Conservation (phyloP, 1,284 basidiomycete species). For the Trametes sp. region DNA sequence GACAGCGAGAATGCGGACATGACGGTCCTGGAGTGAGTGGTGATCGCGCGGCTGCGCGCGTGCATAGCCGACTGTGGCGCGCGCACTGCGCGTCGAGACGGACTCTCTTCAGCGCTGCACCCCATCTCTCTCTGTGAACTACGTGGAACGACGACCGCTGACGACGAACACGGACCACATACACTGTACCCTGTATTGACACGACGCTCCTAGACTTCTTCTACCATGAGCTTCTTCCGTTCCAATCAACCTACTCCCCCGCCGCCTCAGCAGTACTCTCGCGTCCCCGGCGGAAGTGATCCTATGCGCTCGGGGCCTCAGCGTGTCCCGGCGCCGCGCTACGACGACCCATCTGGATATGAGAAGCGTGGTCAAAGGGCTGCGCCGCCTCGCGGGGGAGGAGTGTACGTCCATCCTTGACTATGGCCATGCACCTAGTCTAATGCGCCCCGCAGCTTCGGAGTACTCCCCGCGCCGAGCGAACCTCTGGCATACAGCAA, state of each 20-base stretch:
- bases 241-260: constrained; percentile 47
- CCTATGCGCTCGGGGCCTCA: constrained; percentile 42
- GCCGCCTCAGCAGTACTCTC: constrained; percentile 54
- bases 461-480: constrained; percentile 63
- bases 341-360: constrained; percentile 47
- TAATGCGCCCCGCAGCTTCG: constrained; percentile 51
- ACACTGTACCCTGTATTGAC: neutral
- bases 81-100: neutral
- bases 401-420: constrained; percentile 48
- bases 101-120: neutral
- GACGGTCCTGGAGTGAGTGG: too few relatives aligned
- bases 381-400: constrained; percentile 47
- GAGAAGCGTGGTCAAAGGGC: constrained; percentile 39
- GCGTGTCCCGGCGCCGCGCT: constrained; percentile 17
- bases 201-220: neutral
- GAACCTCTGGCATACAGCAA: constrained; percentile 82
- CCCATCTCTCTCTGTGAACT: neutral
- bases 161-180: neutral
- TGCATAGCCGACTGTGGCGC: neutral
- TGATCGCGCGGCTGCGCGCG: neutral
- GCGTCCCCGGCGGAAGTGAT: constrained; percentile 53
- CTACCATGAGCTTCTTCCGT: constrained; percentile 59
- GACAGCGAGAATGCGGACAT: too few relatives aligned
- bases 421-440: neutral
- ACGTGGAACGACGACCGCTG: constrained; percentile 5